Base-by-base conservation (phyloP, 495 filamentous ascomycete species). In the Aspergillus hancockii region DNA sequence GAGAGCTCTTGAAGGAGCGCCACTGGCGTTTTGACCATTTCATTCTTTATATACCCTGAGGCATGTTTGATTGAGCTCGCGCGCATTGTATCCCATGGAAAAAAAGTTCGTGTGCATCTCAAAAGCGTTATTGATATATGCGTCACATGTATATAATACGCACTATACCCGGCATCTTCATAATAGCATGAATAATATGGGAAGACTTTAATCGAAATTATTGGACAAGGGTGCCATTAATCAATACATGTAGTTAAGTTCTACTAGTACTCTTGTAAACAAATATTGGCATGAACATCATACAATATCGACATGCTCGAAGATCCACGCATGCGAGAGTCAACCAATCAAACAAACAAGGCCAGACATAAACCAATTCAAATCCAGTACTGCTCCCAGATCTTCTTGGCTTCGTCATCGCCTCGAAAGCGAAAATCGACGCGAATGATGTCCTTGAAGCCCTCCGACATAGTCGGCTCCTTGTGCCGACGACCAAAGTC, bases 301-400 rank as follows among this genome's bases (percentile, higher is more conserved):
- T 30, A 32, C 28, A 28, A 18, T 13, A 52, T 32, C 3, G 6
- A 34, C 28, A 28, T 31, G 30, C 49, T 16, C 49, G 46, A 22
- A 22, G 23, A 23, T 28, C 25, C 25, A 28, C 25, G 46, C 49
- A 18, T 28, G 30, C 28, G 3, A 41, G n/a, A 28, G 34, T n/a
- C n/a, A 23, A 66, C 58, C n/a, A 45, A 92, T 55, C 23, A 54
- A 23, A 57, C 34, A 50, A 46, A 45, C 49, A n/a, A 43, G 41
- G 38, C 36, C 38, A 41, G 38, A 16, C 3, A 41, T 16, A 41
- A 6, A 2, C 9, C 12, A n/a, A 6, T n/a, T 41, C 16, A 47
- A 23, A 85, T 71, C 92, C 92, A 96, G 62, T 88, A 89, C 63
- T 80, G 82, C 8, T 74, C 76, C 90, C 90, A 95, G 28, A 90